phyloP scores from a whole-genome alignment of 1,139 yeast genomes.

The Lodderomyces margitis region DNA sequence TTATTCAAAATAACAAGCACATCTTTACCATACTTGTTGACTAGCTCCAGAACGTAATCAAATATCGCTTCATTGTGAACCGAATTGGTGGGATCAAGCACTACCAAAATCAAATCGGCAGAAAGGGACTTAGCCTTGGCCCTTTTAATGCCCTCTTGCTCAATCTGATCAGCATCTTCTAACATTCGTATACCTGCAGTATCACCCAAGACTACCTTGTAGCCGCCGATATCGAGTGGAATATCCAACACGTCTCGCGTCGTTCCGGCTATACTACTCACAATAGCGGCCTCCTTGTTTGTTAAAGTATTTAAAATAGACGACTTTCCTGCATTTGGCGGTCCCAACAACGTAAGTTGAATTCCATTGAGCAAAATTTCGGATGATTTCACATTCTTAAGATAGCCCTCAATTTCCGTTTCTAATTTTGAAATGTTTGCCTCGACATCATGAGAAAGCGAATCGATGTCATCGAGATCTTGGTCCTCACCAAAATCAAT shows the following conservation, averaged over 20 bases:
- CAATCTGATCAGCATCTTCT: slow-evolving; percentile 56
- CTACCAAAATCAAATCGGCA: slow-evolving; percentile 62
- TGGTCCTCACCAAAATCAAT: slow-evolving; percentile 97
- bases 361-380: slow-evolving; percentile 74
- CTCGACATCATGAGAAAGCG: slow-evolving; percentile 51
- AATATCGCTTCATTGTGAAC: not conserved
- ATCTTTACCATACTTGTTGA: slow-evolving; percentile 9
- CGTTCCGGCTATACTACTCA: slow-evolving; percentile 90
- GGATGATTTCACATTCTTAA: slow-evolving; percentile 54
- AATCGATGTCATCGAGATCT: slow-evolving; percentile 63
- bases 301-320: slow-evolving; percentile 74
- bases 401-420: slow-evolving; percentile 45
- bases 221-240: slow-evolving; percentile 79
- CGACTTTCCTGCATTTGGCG: slow-evolving; percentile 97
- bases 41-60: not conserved
- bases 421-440: slow-evolving; percentile 39
- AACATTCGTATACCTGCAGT: slow-evolving; percentile 86
- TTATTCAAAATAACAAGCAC: slow-evolving; percentile 58
- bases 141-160: slow-evolving; percentile 76
- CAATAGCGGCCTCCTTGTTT: slow-evolving; percentile 83
- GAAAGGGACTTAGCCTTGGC: slow-evolving; percentile 58
- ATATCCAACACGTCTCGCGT: slow-evolving; percentile 88
- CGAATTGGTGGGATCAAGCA: slow-evolving; percentile 22
- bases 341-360: slow-evolving; percentile 73
- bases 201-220: slow-evolving; percentile 80